Conservation (phyloP, 1,284 basidiomycete species). For the Abortiporus biennis region DNA sequence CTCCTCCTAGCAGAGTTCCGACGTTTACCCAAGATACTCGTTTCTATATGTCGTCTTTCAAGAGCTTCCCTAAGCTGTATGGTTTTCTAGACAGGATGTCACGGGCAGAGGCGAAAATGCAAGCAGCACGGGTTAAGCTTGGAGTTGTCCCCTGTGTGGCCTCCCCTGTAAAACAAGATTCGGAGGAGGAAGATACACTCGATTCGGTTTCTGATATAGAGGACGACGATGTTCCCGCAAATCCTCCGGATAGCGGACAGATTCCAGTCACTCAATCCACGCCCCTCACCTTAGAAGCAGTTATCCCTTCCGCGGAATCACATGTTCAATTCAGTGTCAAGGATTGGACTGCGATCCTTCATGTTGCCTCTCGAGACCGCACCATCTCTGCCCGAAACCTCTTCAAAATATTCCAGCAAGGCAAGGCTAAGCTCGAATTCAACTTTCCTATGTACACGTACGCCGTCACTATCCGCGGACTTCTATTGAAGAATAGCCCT, state of each 20-base stretch:
- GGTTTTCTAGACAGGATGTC: too few species aligned
- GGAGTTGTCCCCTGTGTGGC: too few species aligned
- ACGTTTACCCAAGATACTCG: background rate
- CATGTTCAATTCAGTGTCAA: constrained; percentile 13
- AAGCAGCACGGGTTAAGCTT: too few species aligned
- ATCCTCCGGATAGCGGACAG: too few species aligned
- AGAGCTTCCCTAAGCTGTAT: background rate
- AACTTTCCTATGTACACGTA: constrained; percentile 32
- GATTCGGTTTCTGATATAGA: too few species aligned
- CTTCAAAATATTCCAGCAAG: constrained; percentile 19
- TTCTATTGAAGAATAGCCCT: constrained; percentile 36
- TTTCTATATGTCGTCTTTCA: constrained; percentile 1
- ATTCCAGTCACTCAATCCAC: background rate
- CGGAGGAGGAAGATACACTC: too few species aligned
- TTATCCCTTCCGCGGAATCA: background rate
- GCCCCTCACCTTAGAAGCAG: constrained; percentile 6
- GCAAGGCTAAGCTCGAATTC: constrained; percentile 6
- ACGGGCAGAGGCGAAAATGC: too few species aligned
- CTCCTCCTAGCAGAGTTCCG: constrained; percentile 4
- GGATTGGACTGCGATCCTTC: constrained; percentile 28
- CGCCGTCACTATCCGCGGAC: constrained; percentile 47
- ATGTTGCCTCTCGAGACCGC: constrained; percentile 25
- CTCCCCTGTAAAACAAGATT: too few species aligned
- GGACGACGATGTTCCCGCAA: too few species aligned
- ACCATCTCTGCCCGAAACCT: constrained; percentile 26